These are phyloP conservation scores for Saccharomycopsis babjevae DNA, from an alignment of 805 yeast species.

Conservation along the genomic window DNA sequence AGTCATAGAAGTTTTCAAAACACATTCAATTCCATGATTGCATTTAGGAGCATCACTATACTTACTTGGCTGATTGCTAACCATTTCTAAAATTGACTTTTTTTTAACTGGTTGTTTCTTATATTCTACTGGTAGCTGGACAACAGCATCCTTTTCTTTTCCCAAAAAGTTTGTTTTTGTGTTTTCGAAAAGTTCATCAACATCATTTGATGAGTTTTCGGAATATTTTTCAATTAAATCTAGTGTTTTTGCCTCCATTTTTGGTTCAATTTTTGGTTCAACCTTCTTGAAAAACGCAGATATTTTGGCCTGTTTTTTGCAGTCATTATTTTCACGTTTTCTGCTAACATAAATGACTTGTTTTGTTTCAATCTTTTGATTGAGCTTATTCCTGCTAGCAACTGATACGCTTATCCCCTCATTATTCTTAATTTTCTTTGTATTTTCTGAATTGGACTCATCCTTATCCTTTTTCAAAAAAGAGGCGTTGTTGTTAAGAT, in stretches of 20 bases:
- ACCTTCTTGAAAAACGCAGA: conserved; percentile 21
- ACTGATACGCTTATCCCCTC: not conserved
- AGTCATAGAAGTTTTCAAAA: conserved; percentile 36
- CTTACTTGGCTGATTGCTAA: not conserved
- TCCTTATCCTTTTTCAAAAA: conserved; percentile 5
- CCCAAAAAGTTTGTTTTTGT: not conserved
- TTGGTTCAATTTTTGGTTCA: not conserved
- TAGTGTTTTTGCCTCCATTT: not conserved
- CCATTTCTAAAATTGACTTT: not conserved
- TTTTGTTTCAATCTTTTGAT: not conserved
- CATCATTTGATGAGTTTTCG: not conserved
- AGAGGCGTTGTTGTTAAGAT: conserved; percentile 11
- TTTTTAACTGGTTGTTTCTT: not conserved
- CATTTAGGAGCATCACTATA: conserved; percentile 31
- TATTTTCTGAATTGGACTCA: not conserved
- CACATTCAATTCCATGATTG: conserved; percentile 37
- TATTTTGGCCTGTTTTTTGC: conserved; percentile 19
- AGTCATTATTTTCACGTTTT: not conserved
- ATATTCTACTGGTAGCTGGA: not conserved
- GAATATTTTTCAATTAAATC: not conserved
- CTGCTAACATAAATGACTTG: conserved; percentile 12
- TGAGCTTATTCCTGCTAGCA: not conserved
- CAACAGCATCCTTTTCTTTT: not conserved
- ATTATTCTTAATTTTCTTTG: not conserved
- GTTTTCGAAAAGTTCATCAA: not conserved